Base-by-base conservation (phyloP, 192 early-diverging fungal species). In the Rhizoclosmatium sp. region DNA sequence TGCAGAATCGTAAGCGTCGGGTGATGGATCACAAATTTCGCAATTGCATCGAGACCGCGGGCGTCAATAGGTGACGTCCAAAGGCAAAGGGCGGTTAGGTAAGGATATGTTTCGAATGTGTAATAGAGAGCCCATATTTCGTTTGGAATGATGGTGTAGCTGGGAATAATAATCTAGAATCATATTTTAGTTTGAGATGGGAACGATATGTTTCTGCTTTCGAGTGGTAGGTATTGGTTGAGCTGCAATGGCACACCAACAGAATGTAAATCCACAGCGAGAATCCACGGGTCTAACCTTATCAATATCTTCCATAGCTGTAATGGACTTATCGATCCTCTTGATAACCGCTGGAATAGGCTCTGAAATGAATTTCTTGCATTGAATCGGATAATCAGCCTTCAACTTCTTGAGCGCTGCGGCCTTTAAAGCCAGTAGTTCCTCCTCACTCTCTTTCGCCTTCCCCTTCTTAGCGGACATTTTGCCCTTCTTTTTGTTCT, bases 301-400 rank as follows among this genome's bases (percentile, higher is more conserved):
- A 65, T 85, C 84, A 58, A 85, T 81, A 16, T 78, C 79, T 67
- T 85, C 84, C 45, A 56, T 42, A 31, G 58, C 39, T 21, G 41
- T 49, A 16, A 82, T 70, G 19, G 75, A 56, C 59, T 76, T 78
- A 31, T 86, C 81, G 47, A 86, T 82, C 69, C 80, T 49, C 56
- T 71, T 71, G 19, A 80, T 78, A n/a, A 86, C 61, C 9, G 48
- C 48, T 59, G 71, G 73, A 44, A 83, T n/a, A 4, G 85, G 82
- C 49, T 86, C 85, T 4, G 85, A 59, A 47, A 86, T 71, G 64
- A 86, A 86, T 40, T 83, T 70, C 66, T 84, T 82, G 78, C 82
- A 81, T 7, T 84, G 51, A 19, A 71, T 23, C 12, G 66, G 74
- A 41, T 86, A 86, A 41, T 21, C 45, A 14, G 78, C 65, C 76